Percentiles rank a stretch among this genome's conserved stretches.
Conservation (phyloP, 306 rosid genomes). For the Casuarina equisetifolia region DNA sequence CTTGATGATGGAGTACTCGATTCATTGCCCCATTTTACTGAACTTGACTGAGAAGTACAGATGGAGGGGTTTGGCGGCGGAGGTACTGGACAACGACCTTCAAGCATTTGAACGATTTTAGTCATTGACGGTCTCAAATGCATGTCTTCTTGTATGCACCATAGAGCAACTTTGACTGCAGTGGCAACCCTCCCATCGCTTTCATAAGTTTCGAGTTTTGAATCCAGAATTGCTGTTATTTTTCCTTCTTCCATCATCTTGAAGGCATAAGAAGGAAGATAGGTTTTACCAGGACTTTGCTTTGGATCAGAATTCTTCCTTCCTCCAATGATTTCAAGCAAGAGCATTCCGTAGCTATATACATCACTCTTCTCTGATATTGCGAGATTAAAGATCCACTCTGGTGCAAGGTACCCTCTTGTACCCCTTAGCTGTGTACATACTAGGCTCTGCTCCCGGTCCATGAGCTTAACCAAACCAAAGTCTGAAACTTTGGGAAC, state of each 20-base stretch:
- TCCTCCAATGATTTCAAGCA: constrained; percentile 42
- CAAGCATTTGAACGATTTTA: constrained; percentile 45
- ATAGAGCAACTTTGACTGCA: constrained; percentile 32
- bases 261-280: constrained; percentile 34
- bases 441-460: constrained; percentile 29
- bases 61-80: constrained; percentile 16
- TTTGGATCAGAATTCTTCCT: constrained; percentile 30
- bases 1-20: constrained; percentile 8
- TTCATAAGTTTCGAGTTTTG: constrained; percentile 47
- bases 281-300: constrained; percentile 23
- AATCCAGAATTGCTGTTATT: constrained; percentile 44
- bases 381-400: constrained; percentile 37
- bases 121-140: constrained; percentile 42
- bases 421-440: constrained; percentile 40
- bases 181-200: constrained; percentile 33
- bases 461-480: constrained; percentile 42
- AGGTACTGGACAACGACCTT: constrained; percentile 29
- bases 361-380: constrained; percentile 50
- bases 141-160: constrained; percentile 43
- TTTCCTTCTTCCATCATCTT: constrained; percentile 50
- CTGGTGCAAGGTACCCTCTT: constrained; percentile 49
- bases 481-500: constrained; percentile 38
- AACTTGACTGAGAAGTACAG: constrained; percentile 16
- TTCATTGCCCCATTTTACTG: constrained; percentile 27
- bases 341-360: constrained; percentile 40